Conservation (phyloP, 208 protist species). For the Lotmaria passim region DNA sequence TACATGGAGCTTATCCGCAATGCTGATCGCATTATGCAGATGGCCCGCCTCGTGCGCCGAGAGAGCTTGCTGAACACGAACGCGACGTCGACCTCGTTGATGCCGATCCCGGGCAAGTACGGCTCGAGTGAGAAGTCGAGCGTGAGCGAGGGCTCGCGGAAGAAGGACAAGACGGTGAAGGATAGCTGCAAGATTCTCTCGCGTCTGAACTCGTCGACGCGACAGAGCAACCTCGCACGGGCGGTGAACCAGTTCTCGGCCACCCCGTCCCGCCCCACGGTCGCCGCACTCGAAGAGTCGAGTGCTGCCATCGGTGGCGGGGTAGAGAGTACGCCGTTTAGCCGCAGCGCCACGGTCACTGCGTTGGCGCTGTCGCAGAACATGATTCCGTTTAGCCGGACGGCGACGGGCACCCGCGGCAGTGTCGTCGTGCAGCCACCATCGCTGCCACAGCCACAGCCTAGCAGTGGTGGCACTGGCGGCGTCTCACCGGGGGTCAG, state of each 20-base stretch:
- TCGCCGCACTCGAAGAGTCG: slow-evolving; percentile 3
- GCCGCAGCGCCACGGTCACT: slow-evolving; percentile 42
- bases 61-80: slow-evolving; percentile 73
- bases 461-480: background rate
- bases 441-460: slow-evolving; percentile 1
- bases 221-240: slow-evolving; percentile 54
- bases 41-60: slow-evolving; percentile 68
- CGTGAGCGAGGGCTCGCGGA: slow-evolving; percentile 25
- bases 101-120: slow-evolving; percentile 51
- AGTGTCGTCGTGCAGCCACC: slow-evolving; percentile 22
- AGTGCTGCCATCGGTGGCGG: background rate
- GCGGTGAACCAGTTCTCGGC: slow-evolving; percentile 33
- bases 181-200: slow-evolving; percentile 61
- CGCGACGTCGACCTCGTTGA: slow-evolving; percentile 59
- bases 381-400: slow-evolving; percentile 46
- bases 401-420: slow-evolving; percentile 28
- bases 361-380: slow-evolving; percentile 49
- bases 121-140: slow-evolving; percentile 37
- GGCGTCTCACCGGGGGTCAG: slow-evolving; percentile 1
- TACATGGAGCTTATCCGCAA: slow-evolving; percentile 89
- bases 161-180: slow-evolving; percentile 42
- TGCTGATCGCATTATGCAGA: slow-evolving; percentile 68
- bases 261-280: slow-evolving; percentile 28
- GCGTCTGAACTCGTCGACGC: slow-evolving; percentile 32
- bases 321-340: slow-evolving; percentile 32